A percentile compares a stretch with the other conserved stretches of the same genome.
These are phyloP conservation scores for Stropharia rugosoannulata DNA, from an alignment of 768 basidiomycete genomes.

Conservation along the genomic window DNA sequence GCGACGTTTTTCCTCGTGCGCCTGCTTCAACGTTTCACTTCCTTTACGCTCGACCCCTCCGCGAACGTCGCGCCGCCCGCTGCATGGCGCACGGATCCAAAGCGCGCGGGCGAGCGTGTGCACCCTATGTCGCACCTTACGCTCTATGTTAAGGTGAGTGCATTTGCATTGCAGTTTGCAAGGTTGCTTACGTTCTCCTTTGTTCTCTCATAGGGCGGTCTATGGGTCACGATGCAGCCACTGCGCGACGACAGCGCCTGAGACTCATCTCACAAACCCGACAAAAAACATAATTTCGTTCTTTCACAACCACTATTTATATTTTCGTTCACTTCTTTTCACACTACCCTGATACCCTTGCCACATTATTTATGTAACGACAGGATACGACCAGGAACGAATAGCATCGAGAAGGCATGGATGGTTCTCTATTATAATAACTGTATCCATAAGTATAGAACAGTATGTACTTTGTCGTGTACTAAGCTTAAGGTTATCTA, in stretches of 20 bases:
- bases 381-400: too few species aligned
- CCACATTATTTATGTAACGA: too few species aligned
- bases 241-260: background rate
- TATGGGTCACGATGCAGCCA: slow-evolving; percentile 39
- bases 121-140: slow-evolving; percentile 40
- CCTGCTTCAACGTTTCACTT: slow-evolving; percentile 48
- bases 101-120: slow-evolving; percentile 39
- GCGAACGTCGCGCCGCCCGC: slow-evolving; percentile 16
- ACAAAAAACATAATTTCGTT: too few species aligned
- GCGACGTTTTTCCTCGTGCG: slow-evolving; percentile 57
- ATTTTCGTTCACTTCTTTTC: too few species aligned
- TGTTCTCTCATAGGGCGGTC: slow-evolving; percentile 35
- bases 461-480: too few species aligned
- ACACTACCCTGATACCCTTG: too few species aligned
- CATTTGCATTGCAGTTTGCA: background rate
- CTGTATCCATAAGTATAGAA: too few species aligned
- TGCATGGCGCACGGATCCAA: slow-evolving; percentile 22
- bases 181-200: background rate
- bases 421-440: too few species aligned
- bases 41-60: slow-evolving; percentile 9
- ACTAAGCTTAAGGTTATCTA: too few species aligned
- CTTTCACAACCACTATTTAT: too few species aligned
- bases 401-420: too few species aligned
- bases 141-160: slow-evolving; percentile 39
- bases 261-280: background rate